Conservation (phyloP, 2,329 filamentous ascomycete genomes). For the Hirsutella thompsonii region DNA sequence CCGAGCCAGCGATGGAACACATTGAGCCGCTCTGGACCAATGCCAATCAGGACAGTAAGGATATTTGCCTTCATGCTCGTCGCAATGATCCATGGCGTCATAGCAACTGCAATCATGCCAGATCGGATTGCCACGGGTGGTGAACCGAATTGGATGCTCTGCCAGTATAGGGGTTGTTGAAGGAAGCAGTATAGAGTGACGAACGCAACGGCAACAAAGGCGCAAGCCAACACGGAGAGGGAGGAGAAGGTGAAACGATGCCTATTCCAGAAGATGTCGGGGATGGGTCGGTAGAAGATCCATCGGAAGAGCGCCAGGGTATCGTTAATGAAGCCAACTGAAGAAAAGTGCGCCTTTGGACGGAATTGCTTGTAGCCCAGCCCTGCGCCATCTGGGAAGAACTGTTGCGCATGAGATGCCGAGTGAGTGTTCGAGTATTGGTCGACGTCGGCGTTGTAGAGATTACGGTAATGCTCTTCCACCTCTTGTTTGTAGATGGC, state of each 20-base stretch:
- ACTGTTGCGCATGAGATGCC: constrained; percentile 42
- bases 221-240: constrained; percentile 55
- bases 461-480: constrained; percentile 46
- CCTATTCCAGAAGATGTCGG: constrained; percentile 55
- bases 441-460: constrained; percentile 38
- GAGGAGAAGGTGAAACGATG: constrained; percentile 70
- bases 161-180: constrained; percentile 79
- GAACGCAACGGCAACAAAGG: constrained; percentile 56
- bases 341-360: constrained; percentile 63
- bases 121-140: constrained; percentile 77
- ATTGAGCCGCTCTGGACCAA: constrained; percentile 83
- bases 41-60: constrained; percentile 71
- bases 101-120: constrained; percentile 83
- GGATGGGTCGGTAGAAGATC: constrained; percentile 79
- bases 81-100: constrained; percentile 86
- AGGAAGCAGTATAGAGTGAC: constrained; percentile 74
- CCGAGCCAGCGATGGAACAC: constrained; percentile 88
- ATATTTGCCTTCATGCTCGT: constrained; percentile 87
- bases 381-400: constrained; percentile 56
- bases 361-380: constrained; percentile 43
- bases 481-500: constrained; percentile 78
- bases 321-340: constrained; percentile 63
- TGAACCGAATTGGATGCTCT: constrained; percentile 75
- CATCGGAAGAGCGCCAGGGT: constrained; percentile 72
- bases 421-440: constrained; percentile 34